A percentile compares a stretch with the other conserved stretches of the same genome.
Conservation (phyloP, 495 filamentous ascomycete genomes). For the Hyaloscypha bicolor region DNA sequence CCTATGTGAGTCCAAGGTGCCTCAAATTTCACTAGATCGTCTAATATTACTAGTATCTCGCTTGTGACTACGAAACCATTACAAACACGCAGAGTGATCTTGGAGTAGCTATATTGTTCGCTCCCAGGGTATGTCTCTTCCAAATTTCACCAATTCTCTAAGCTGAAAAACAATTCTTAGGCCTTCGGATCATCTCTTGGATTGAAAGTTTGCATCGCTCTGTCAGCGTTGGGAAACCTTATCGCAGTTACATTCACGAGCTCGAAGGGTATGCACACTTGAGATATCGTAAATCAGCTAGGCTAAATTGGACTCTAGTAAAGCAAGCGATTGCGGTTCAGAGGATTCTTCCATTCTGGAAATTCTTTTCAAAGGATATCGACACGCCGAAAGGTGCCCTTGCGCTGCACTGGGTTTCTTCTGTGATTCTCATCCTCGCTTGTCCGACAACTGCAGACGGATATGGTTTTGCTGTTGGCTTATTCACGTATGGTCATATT, state of each 20-base stretch:
- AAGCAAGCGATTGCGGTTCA: slow-evolving; percentile 7
- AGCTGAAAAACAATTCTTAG: neutral
- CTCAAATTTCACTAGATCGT: neutral
- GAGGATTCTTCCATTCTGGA: slow-evolving; percentile 3
- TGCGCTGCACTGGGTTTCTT: slow-evolving; percentile 2
- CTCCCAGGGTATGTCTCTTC: neutral
- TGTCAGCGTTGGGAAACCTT: slow-evolving; percentile 3
- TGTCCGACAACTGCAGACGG: slow-evolving; percentile 3
- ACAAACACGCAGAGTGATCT: neutral
- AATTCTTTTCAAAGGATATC: slow-evolving; percentile 8
- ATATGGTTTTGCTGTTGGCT: slow-evolving; percentile 6
- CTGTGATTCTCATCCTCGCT: neutral
- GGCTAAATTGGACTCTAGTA: neutral
- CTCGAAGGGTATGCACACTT: neutral
- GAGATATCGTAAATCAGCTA: neutral
- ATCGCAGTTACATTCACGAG: slow-evolving; percentile 3
- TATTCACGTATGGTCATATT: slow-evolving; percentile 1
- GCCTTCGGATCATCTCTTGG: slow-evolving; percentile 3
- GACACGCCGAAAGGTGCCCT: slow-evolving; percentile 6
- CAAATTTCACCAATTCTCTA: neutral
- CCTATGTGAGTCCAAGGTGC: neutral
- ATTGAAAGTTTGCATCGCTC: slow-evolving; percentile 8
- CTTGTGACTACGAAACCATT: neutral
- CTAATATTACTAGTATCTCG: neutral
- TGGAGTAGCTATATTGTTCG: neutral